A percentile compares a stretch with the other conserved stretches of the same genome.
phyloP scores from a whole-genome alignment of 352 stramenopile genomes.

The Elongisporangium anandrum region DNA sequence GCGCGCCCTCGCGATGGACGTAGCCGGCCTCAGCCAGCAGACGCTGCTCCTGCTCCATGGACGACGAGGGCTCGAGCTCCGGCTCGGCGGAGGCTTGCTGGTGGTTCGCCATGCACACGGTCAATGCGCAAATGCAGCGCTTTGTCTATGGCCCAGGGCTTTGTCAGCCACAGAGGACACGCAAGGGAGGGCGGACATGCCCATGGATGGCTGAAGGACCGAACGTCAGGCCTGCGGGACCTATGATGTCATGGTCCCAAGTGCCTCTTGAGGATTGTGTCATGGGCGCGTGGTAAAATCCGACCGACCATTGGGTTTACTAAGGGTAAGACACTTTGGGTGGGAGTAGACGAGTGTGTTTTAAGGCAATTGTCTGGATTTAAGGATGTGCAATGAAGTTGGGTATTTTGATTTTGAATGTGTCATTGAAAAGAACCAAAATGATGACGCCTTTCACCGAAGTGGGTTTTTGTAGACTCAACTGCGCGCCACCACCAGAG shows the following conservation, averaged over 20 bases:
- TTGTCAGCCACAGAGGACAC: neutral
- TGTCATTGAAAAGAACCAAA: neutral
- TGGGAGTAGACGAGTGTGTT: neutral
- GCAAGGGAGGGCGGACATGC: neutral
- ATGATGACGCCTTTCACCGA: neutral
- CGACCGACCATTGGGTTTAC: neutral
- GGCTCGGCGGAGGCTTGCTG: conserved; percentile 16
- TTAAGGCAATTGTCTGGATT: neutral
- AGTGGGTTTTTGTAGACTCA: neutral
- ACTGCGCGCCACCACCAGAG: neutral
- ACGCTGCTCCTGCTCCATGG: conserved; percentile 37
- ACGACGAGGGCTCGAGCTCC: conserved; percentile 33
- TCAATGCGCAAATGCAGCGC: conserved; percentile 29
- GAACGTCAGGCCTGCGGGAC: conserved; percentile 25
- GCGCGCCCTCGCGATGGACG: conserved; percentile 66
- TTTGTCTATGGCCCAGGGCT: neutral
- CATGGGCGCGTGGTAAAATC: neutral
- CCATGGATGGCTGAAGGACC: neutral
- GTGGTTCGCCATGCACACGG: conserved; percentile 11
- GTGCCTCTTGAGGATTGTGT: neutral
- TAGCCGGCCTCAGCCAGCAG: conserved; percentile 60
- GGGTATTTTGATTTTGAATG: neutral
- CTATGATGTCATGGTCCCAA: conserved; percentile 44
- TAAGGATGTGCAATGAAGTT: no score
- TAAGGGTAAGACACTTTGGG: neutral